Conservation (phyloP, 2,329 filamentous ascomycete genomes). For the Botrytis squamosa region DNA sequence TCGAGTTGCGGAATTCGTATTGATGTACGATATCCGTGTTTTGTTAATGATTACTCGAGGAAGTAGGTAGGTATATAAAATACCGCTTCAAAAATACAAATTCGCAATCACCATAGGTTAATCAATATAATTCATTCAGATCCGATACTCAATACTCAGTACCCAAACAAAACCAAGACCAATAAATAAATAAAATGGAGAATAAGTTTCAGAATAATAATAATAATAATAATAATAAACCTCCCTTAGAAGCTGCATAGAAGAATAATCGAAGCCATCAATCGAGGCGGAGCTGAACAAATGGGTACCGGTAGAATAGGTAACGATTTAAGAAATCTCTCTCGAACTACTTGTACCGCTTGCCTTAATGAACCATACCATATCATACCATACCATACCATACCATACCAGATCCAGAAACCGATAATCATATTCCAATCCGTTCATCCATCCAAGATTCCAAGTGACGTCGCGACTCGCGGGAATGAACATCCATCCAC, state of each 20-base stretch:
- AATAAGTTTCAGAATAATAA: background rate
- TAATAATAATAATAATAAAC: background rate
- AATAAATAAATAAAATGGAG: background rate
- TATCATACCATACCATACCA: too few species aligned
- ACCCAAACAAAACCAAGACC: background rate
- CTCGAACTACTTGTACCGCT: background rate
- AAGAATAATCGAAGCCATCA: background rate
- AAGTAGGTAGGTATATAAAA: too few species aligned
- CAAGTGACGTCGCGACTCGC: background rate
- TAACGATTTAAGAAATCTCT: background rate
- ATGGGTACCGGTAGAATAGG: background rate
- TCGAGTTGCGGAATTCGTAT: background rate
- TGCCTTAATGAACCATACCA: too few species aligned
- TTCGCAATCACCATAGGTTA: background rate
- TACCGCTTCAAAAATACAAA: background rate
- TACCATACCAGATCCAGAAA: background rate
- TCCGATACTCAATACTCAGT: background rate
- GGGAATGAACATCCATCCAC: background rate
- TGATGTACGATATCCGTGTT: background rate
- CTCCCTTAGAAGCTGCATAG: background rate
- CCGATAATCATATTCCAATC: background rate
- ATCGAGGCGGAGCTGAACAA: constrained; percentile 15
- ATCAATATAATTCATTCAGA: background rate
- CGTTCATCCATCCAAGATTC: background rate
- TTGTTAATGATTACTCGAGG: background rate